These are phyloP conservation scores for Tuber umbilicatum DNA, from an alignment of 495 filamentous ascomycete species.

Conservation along the genomic window DNA sequence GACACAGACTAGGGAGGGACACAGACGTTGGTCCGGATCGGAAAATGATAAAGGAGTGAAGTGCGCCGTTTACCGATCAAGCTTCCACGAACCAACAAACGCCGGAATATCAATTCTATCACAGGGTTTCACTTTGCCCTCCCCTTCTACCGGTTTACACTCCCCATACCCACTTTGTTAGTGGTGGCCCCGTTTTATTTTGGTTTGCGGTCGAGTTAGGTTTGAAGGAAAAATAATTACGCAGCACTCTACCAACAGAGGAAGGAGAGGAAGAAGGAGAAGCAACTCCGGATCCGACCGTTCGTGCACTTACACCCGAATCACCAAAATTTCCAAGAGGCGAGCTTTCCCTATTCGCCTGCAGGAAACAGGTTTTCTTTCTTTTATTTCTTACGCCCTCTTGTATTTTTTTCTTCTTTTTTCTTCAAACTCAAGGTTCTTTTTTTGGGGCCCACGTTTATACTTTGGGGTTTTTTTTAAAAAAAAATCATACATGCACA, in stretches of 20 bases:
- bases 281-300: background rate
- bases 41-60: conserved; percentile 29
- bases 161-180: conserved; percentile 7
- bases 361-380: conserved; percentile 17
- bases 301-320: background rate
- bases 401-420: background rate
- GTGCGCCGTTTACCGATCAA: conserved; percentile 21
- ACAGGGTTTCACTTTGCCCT: conserved; percentile 14
- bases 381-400: conserved; percentile 6
- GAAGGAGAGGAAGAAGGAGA: conserved; percentile 14
- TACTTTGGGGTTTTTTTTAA: background rate
- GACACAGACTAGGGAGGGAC: conserved; percentile 29
- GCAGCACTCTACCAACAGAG: conserved; percentile 6
- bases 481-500: background rate
- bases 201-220: conserved; percentile 13
- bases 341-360: background rate
- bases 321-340: background rate
- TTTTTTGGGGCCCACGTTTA: background rate
- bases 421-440: background rate
- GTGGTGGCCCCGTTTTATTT: conserved; percentile 9
- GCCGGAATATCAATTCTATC: conserved; percentile 22
- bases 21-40: conserved; percentile 24
- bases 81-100: conserved; percentile 20
- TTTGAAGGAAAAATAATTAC: conserved; percentile 11
- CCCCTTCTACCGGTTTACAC: conserved; percentile 26